Evolutionary conservation across 1,139 yeast species (phyloP).

Genomic region (Blastobotrys capitulatus): DNA sequence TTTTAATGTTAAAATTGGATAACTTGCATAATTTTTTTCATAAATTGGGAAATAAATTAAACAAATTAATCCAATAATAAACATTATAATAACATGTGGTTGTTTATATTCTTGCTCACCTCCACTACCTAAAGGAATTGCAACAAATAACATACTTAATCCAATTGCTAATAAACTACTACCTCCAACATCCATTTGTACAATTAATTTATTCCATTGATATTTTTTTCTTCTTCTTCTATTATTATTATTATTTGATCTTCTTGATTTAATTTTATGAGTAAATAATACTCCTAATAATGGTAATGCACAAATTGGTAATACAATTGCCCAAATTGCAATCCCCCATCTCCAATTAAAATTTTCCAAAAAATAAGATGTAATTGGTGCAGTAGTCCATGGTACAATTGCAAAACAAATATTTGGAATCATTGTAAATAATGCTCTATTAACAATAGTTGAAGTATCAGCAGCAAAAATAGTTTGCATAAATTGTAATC

Average conservation of each 20-base stretch:
- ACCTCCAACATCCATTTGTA: constrained; percentile 19
- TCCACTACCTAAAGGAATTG: constrained; percentile 17
- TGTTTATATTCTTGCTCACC: constrained; percentile 9
- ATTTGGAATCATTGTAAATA: constrained; percentile 35
- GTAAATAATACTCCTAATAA: constrained; percentile 25
- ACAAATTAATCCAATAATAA: constrained; percentile 12
- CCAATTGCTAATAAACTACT: constrained; percentile 16
- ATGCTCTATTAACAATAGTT: constrained; percentile 35
- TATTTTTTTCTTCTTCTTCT: background rate
- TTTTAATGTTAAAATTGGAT: constrained; percentile 15
- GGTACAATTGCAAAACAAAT: constrained; percentile 19
- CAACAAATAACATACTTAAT: constrained; percentile 17
- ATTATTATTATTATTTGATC: background rate
- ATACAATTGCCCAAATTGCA: constrained; percentile 71
- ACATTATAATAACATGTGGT: constrained; percentile 12
- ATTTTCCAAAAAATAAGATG: constrained; percentile 16
- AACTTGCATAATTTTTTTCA: constrained; percentile 13
- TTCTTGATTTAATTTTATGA: constrained; percentile 1
- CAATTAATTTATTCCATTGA: constrained; percentile 8
- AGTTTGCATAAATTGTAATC: constrained; percentile 36
- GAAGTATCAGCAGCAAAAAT: constrained; percentile 41
- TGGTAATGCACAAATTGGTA: constrained; percentile 59
- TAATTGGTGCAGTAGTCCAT: constrained; percentile 18
- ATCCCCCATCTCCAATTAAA: constrained; percentile 59
- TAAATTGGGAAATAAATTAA: constrained; percentile 16